Evolutionary conservation across 495 filamentous ascomycete genomes (phyloP).

Genomic region (Bathelium albidoporum): DNA sequence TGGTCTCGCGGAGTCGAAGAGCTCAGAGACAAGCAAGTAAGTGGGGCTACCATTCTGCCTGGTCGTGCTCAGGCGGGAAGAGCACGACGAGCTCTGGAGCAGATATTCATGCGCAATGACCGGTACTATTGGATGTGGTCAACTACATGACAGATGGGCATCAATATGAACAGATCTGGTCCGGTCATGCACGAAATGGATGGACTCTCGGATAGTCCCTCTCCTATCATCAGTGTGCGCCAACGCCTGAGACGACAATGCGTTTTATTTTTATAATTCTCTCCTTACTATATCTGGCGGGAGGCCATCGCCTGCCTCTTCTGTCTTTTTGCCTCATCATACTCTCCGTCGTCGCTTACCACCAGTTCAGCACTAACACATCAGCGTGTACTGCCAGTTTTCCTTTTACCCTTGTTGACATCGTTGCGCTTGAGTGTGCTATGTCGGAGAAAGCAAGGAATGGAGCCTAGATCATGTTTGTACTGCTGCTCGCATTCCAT

Average conservation of each 20-base stretch:
- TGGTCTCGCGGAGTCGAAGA: conserved; percentile 1
- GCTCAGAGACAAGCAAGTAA: background rate
- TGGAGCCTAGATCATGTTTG: background rate
- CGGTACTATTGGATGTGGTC: background rate
- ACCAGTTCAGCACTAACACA: background rate
- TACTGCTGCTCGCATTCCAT: background rate
- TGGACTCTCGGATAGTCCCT: background rate
- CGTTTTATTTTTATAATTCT: background rate
- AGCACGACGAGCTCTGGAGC: background rate
- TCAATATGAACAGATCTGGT: background rate
- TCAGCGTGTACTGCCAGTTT: background rate
- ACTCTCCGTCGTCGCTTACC: background rate
- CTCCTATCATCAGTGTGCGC: background rate
- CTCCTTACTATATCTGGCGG: conserved; percentile 3
- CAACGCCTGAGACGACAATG: background rate
- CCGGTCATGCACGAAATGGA: background rate
- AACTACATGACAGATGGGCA: background rate
- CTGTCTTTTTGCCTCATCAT: background rate
- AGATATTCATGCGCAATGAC: background rate
- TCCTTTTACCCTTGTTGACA: too few relatives aligned
- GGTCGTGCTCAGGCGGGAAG: background rate
- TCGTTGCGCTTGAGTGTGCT: background rate
- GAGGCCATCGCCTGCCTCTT: background rate
- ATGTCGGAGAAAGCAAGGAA: background rate
- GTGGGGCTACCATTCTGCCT: background rate